Evolutionary conservation across 2,329 filamentous ascomycete genomes (phyloP), one percentile per base, ranked within the genome.

Genomic region (Fonsecaea pugnacius): DNA sequence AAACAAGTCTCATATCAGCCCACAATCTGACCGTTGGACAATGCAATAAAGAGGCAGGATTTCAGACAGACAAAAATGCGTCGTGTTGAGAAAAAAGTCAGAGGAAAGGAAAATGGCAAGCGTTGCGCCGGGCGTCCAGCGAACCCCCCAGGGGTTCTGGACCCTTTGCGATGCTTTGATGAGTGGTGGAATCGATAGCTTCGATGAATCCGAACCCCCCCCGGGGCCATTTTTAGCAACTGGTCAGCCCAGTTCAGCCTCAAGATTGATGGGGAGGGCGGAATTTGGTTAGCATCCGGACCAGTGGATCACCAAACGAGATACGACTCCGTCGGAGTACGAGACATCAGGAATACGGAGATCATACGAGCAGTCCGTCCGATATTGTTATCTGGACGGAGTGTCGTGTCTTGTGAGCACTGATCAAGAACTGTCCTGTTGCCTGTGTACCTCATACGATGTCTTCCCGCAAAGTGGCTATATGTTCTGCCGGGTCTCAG

Each of bases 181-280:
- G 50, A 21, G 30, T 18, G 24, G 32, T 53, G 51, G 32, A 53
- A n/a, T 53, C 27, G 27, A 18, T 53, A 33, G 51, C 51, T 35
- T 32, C 27, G 51, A 32, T 32, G n/a, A 27, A 32, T 52, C 57
- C 57, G 57, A 51, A 21, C n/a, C 27, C 24, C 57, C 57, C 56
- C 56, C n/a, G n/a, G n/a, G 57, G 16, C 57, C 57, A 59, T 38
- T 51, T 56, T 59, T 51, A 51, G 57, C 43, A 59, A 59, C 43
- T 51, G 43, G 32, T 59, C 57, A 59, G 57, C 57, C 57, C 43
- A 38, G 43, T 18, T 59, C 57, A 59, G 57, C 57, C 57, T 52
- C 57, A 51, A 21, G 21, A 30, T 27, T 40, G n/a, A 40, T 52
- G 14, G 18, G 30, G 53, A 18, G 10, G 33, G n/a, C 14, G 32